These are phyloP conservation scores for Erodium trifolium DNA, from an alignment of 441 rosid species.

Conservation along the genomic window DNA sequence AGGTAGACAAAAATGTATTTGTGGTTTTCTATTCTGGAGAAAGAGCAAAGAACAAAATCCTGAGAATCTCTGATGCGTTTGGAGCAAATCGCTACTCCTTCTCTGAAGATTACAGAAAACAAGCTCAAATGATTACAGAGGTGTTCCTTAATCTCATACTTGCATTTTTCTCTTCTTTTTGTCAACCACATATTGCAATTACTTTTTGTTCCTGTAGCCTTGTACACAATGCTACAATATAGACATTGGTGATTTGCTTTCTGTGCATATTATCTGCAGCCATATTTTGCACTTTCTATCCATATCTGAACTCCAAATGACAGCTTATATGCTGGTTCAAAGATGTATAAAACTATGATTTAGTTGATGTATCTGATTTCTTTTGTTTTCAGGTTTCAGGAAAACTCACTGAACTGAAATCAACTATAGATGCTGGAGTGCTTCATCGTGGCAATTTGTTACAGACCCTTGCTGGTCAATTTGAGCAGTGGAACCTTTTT, in stretches of 20 bases:
- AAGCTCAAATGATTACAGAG: slow-evolving; percentile 34
- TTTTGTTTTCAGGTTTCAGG: slow-evolving; percentile 53
- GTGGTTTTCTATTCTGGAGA: slow-evolving; percentile 40
- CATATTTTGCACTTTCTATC: slow-evolving; percentile 1
- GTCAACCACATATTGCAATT: neutral
- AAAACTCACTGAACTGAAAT: slow-evolving; percentile 62
- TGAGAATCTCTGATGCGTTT: slow-evolving; percentile 45
- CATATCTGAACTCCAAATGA: neutral
- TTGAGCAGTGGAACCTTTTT: slow-evolving; percentile 68
- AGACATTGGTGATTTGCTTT: neutral
- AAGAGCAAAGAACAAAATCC: slow-evolving; percentile 33
- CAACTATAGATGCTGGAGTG: slow-evolving; percentile 61
- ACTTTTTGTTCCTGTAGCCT: neutral
- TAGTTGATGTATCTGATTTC: neutral
- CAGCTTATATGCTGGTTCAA: neutral
- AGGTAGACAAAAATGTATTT: slow-evolving; percentile 44
- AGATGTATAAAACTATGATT: neutral
- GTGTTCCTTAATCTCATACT: slow-evolving; percentile 16
- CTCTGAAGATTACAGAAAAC: slow-evolving; percentile 35
- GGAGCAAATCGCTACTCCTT: slow-evolving; percentile 40
- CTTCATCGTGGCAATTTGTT: slow-evolving; percentile 51
- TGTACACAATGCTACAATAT: neutral
- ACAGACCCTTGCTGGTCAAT: slow-evolving; percentile 55
- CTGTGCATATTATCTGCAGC: slow-evolving; percentile 3
- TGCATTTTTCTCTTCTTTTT: neutral